phyloP scores from a whole-genome alignment of 1,139 yeast genomes.

The Chernovozyma sophiae-reginae region DNA sequence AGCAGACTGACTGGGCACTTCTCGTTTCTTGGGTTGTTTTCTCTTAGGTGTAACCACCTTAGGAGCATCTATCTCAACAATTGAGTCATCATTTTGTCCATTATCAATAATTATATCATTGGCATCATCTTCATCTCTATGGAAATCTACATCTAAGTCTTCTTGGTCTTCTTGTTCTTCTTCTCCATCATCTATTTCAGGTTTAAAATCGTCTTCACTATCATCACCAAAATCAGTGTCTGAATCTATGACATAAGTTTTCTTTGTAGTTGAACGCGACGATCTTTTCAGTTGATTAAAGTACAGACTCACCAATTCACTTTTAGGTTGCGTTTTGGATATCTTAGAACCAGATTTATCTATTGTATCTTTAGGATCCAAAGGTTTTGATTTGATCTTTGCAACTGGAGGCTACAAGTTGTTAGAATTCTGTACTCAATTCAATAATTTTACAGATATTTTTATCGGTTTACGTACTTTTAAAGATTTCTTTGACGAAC shows the following conservation, averaged over 20 bases:
- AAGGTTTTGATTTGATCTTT: not conserved
- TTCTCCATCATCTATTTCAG: slow-evolving; percentile 13
- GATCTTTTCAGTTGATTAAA: slow-evolving; percentile 4
- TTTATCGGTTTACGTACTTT: not conserved
- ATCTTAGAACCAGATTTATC: not conserved
- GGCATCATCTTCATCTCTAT: slow-evolving; percentile 12
- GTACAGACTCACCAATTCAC: slow-evolving; percentile 2
- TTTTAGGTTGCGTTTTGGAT: not conserved
- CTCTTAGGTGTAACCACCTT: not conserved
- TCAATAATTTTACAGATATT: not conserved
- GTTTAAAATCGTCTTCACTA: slow-evolving; percentile 13
- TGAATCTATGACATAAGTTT: slow-evolving; percentile 2
- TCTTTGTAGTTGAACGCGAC: slow-evolving; percentile 6
- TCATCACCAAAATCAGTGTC: slow-evolving; percentile 17
- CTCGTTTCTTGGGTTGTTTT: not conserved
- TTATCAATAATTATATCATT: slow-evolving; percentile 10
- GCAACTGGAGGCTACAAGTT: not conserved
- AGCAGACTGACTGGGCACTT: not conserved
- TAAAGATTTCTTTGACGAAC: not conserved
- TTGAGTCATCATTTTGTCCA: slow-evolving; percentile 4
- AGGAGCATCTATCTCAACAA: slow-evolving; percentile 1
- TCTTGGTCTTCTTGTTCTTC: slow-evolving; percentile 15
- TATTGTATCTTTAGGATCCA: not conserved
- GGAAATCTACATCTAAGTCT: slow-evolving; percentile 10
- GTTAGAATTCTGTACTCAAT: not conserved